Evolutionary conservation across 2,329 filamentous ascomycete genomes (phyloP), one percentile per base, ranked within the genome.

Genomic region (Apiospora hydei): DNA sequence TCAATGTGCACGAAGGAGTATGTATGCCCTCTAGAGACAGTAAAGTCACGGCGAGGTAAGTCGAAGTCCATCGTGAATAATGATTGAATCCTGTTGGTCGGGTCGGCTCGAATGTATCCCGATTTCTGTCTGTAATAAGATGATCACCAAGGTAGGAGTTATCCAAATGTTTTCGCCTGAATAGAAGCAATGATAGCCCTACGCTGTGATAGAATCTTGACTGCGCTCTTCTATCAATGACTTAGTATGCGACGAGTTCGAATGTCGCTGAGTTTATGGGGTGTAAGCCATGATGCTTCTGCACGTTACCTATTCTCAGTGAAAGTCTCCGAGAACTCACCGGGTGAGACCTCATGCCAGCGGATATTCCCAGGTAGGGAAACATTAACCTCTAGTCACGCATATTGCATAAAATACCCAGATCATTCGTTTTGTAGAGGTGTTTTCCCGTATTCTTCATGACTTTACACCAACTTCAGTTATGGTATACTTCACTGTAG

Each of bases 1-100:
- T 26, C 34, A 10, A 61, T 49, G 30, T 69, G 41, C 24, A 72
- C 51, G 49, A 49, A 72, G n/a, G 69, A 72, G 26, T 72, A 72
- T 18, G 7, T 67, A 34, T 71, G 49, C 38, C 69, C 66, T 88
- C 87, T 61, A 30, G 53, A 61, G 6, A 61, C 53, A 21, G 16
- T n/a, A 21, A 38, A 61, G 3, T 61, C 16, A 10, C 18, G 53
- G 6, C 53, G 53, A 61, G 30, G 53, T 16, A 61, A 34, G 26
- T 38, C 4, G 53, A 61, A 61, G n/a, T 61, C 30, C 53, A 61
- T 61, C 16, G 7, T 38, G 30, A 61, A 38, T 38, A 30, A 18
- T 38, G 16, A 38, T 8, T 53, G 49, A 14, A 14, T 53, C 3
- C 49, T 53, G 14, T 21, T 14, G 26, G 13, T 53, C 24, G 11